These are phyloP conservation scores for Senna siamea DNA, from an alignment of 306 rosid genomes.

Conservation along the genomic window DNA sequence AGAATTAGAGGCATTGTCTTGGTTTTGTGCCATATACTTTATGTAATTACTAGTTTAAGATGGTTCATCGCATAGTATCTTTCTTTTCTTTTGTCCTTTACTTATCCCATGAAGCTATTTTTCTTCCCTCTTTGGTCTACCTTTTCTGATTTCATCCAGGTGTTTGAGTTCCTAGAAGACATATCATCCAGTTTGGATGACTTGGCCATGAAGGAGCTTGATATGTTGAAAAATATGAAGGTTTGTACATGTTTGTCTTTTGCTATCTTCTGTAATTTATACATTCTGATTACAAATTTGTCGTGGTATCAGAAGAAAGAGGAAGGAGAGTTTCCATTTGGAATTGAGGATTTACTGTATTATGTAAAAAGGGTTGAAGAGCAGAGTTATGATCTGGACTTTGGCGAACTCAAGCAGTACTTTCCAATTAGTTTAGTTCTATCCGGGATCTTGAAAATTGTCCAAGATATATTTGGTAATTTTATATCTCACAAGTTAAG, in stretches of 20 bases:
- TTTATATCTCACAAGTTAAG: constrained; percentile 34
- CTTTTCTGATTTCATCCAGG: constrained; percentile 55
- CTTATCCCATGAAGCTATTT: constrained; percentile 27
- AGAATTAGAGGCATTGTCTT: constrained; percentile 2
- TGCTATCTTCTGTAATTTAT: constrained; percentile 33
- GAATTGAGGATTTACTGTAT: constrained; percentile 82
- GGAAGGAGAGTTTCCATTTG: constrained; percentile 92
- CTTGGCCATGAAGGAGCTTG: constrained; percentile 75
- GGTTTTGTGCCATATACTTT: constrained; percentile 14
- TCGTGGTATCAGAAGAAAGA: constrained; percentile 72
- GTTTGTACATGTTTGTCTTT: constrained; percentile 38
- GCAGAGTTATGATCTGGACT: constrained; percentile 70
- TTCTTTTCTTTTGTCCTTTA: not conserved
- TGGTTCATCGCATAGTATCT: constrained; percentile 2
- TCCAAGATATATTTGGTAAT: constrained; percentile 91
- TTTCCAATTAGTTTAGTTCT: constrained; percentile 86
- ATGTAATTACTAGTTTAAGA: constrained; percentile 13
- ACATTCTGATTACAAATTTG: constrained; percentile 42
- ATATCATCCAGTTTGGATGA: constrained; percentile 70
- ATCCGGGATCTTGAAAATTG: constrained; percentile 88
- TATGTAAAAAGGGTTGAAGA: constrained; percentile 78
- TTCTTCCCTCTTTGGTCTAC: not conserved
- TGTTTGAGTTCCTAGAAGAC: constrained; percentile 89
- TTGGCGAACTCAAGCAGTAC: constrained; percentile 84
- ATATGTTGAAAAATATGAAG: constrained; percentile 80